phyloP scores from a whole-genome alignment of 768 basidiomycete species.

The Tephrocybe sp. region DNA sequence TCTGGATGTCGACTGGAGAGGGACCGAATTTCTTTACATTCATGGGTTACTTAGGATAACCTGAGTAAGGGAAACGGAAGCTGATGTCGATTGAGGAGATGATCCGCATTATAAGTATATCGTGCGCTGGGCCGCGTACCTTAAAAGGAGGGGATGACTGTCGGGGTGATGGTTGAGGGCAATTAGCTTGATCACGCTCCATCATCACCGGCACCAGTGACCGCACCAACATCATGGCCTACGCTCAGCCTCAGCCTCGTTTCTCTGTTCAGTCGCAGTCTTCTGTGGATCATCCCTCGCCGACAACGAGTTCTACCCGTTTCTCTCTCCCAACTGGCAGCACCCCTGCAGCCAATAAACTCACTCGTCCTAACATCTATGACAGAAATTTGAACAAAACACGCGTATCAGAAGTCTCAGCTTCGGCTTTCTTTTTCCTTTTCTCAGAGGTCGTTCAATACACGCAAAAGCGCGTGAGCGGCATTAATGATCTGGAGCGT shows the following conservation, averaged over 20 bases:
- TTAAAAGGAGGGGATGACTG: too few species aligned
- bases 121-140: not conserved
- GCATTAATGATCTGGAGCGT: conserved; percentile 93
- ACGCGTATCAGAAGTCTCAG: conserved; percentile 77
- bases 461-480: conserved; percentile 91
- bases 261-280: conserved; percentile 63
- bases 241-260: conserved; percentile 61
- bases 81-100: conserved; percentile 1
- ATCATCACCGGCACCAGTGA: not conserved
- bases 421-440: conserved; percentile 83
- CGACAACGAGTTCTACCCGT: conserved; percentile 59
- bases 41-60: conserved; percentile 10
- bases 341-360: conserved; percentile 31
- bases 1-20: conserved; percentile 58
- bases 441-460: conserved; percentile 95
- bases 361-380: conserved; percentile 74
- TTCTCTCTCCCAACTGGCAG: conserved; percentile 67
- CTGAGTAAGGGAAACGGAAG: not conserved
- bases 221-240: conserved; percentile 36
- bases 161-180: not conserved
- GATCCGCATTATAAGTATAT: not conserved
- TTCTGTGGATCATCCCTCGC: conserved; percentile 48
- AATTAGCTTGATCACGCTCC: not conserved
- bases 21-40: conserved; percentile 39
- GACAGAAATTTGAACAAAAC: conserved; percentile 90